Conservation (phyloP, 768 basidiomycete genomes). For the Cystobasidium onofrii region DNA sequence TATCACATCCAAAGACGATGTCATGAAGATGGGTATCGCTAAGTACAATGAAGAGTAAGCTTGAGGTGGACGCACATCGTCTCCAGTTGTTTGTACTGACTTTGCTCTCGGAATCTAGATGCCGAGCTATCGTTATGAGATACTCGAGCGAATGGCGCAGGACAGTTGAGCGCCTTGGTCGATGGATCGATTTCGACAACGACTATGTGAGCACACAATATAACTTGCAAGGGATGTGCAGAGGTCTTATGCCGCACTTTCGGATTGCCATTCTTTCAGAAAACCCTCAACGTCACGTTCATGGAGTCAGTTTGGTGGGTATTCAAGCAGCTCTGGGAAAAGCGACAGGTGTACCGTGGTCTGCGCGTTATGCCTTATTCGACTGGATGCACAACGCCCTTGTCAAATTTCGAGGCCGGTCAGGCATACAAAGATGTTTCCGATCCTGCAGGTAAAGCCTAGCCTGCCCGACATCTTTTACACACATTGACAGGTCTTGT, state of each 20-base stretch:
- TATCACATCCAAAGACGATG: constrained; percentile 87
- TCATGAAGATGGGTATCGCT: constrained; percentile 89
- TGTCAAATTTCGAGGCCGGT: constrained; percentile 96
- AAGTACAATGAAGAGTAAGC: constrained; percentile 78
- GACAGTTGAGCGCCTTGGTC: constrained; percentile 94
- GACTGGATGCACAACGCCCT: constrained; percentile 84
- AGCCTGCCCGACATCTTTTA: background rate
- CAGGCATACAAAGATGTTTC: constrained; percentile 82
- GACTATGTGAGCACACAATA: constrained; percentile 55
- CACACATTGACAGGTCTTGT: background rate
- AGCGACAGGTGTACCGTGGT: constrained; percentile 84
- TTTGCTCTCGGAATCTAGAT: too few species aligned
- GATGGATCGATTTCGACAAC: constrained; percentile 99
- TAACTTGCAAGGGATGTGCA: constrained; percentile 34
- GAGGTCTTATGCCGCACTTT: too few species aligned
- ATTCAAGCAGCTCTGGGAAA: constrained; percentile 85
- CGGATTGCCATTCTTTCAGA: too few species aligned
- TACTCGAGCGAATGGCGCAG: constrained; percentile 87
- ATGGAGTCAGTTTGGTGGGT: constrained; percentile 99
- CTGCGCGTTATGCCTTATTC: constrained; percentile 97
- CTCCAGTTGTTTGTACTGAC: too few species aligned
- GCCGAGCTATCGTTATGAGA: constrained; percentile 92
- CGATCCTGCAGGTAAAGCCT: constrained; percentile 73
- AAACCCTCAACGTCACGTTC: constrained; percentile 82
- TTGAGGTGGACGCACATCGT: too few species aligned